Percentiles rank a stretch among this genome's conserved stretches.
These are phyloP conservation scores for Tolypocladium pustulatum DNA, from an alignment of 2,329 filamentous ascomycete genomes.

Conservation along the genomic window DNA sequence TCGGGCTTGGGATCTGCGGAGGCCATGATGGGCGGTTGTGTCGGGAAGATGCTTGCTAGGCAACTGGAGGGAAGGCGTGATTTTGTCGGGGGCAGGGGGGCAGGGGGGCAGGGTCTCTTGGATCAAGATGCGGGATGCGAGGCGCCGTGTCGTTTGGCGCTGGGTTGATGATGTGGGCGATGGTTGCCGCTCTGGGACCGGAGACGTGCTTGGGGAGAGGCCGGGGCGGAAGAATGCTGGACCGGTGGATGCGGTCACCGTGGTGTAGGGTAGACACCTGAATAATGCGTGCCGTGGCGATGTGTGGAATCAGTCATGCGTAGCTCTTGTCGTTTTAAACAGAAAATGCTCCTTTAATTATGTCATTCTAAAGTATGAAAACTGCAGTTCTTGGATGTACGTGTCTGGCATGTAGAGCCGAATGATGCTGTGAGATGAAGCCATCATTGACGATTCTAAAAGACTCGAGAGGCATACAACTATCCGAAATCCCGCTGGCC, in stretches of 20 bases:
- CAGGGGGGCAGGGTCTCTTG: too few relatives aligned
- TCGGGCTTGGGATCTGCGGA: conserved; percentile 5
- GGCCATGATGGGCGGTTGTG: conserved; percentile 3
- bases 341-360: not conserved
- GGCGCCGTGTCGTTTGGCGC: conserved; percentile 2
- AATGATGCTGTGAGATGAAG: not conserved
- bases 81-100: too few relatives aligned
- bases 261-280: not conserved
- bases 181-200: not conserved
- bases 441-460: not conserved
- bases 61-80: not conserved
- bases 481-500: too few relatives aligned
- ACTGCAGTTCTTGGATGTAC: too few relatives aligned
- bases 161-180: not conserved
- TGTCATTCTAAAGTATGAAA: too few relatives aligned
- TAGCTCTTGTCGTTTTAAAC: not conserved
- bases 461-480: not conserved
- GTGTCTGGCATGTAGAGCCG: too few relatives aligned
- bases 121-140: not conserved
- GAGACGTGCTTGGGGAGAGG: not conserved
- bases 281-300: not conserved
- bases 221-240: not conserved
- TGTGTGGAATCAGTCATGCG: not conserved
- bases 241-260: not conserved
- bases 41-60: not conserved